A percentile compares a stretch with the other conserved stretches of the same genome.
Evolutionary conservation across 495 filamentous ascomycete species (phyloP).

Genomic region (Aspergillus carlsbadensis): DNA sequence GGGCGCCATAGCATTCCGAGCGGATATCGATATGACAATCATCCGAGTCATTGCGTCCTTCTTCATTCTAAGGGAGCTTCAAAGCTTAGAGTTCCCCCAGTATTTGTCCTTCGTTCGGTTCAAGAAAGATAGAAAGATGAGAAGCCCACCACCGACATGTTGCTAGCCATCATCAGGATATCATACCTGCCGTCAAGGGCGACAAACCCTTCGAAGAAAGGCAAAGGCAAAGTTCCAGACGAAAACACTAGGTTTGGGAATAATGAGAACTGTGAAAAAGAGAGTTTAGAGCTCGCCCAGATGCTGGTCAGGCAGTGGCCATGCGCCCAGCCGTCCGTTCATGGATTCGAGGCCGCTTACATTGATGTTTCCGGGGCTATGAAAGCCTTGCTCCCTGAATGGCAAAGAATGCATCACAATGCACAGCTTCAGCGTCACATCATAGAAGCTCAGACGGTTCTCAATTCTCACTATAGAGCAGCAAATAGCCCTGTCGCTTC

Average conservation of each 20-base stretch:
- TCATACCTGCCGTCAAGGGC: constrained; percentile 8
- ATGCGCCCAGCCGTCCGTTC: constrained; percentile 24
- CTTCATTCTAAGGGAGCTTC: constrained; percentile 32
- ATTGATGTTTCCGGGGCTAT: constrained; percentile 37
- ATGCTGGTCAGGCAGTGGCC: constrained; percentile 40
- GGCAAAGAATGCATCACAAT: constrained; percentile 48
- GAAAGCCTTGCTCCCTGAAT: constrained; percentile 44
- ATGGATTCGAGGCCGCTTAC: constrained; percentile 19
- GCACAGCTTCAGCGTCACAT: constrained; percentile 43
- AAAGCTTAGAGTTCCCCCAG: constrained; percentile 26
- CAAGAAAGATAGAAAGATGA: constrained; percentile 15
- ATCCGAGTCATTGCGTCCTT: constrained; percentile 39
- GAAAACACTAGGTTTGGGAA: constrained; percentile 21
- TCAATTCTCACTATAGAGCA: constrained; percentile 10
- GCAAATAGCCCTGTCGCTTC: background rate
- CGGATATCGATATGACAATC: constrained; percentile 31
- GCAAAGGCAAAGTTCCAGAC: background rate
- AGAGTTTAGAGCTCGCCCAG: constrained; percentile 26
- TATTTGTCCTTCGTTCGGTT: constrained; percentile 33
- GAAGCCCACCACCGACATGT: constrained; percentile 16
- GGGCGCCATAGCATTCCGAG: constrained; percentile 36
- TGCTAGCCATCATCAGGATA: constrained; percentile 25
- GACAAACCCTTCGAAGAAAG: background rate
- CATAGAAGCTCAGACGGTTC: constrained; percentile 19
- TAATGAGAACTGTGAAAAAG: constrained; percentile 23